phyloP scores from a whole-genome alignment of 2,329 filamentous ascomycete species.

The Periconia sp. region DNA sequence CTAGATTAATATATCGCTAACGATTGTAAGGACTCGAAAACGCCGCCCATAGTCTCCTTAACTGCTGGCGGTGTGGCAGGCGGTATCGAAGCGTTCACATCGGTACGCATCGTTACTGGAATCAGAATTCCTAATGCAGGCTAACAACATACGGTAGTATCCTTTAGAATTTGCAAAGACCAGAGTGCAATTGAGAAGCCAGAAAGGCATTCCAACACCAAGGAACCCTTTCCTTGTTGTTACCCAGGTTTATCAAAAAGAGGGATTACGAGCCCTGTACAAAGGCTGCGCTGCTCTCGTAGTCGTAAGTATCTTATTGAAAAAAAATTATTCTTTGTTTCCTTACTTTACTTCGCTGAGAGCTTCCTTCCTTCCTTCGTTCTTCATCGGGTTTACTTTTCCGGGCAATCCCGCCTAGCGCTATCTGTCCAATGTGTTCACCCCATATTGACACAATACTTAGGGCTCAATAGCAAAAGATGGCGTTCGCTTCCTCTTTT shows the following conservation, averaged over 20 bases:
- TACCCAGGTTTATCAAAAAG: constrained; percentile 58
- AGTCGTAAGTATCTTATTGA: constrained; percentile 46
- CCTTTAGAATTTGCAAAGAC: constrained; percentile 74
- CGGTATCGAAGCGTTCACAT: constrained; percentile 46
- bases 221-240: constrained; percentile 66
- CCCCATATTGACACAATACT: background rate
- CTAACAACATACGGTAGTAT: constrained; percentile 48
- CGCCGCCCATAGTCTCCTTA: constrained; percentile 46
- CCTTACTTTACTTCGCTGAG: background rate
- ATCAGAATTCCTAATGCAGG: constrained; percentile 5
- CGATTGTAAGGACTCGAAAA: constrained; percentile 39
- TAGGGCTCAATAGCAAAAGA: constrained; percentile 68
- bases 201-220: constrained; percentile 52
- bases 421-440: background rate
- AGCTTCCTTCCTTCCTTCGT: background rate
- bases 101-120: constrained; percentile 24
- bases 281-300: constrained; percentile 68
- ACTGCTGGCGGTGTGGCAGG: constrained; percentile 47
- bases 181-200: constrained; percentile 61
- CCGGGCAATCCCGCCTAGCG: constrained; percentile 11
- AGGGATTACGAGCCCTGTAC: constrained; percentile 66
- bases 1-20: constrained; percentile 3
- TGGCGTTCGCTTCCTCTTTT: constrained; percentile 69
- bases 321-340: background rate
- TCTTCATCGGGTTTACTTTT: constrained; percentile 9